Evolutionary conservation across 1,284 basidiomycete genomes (phyloP), one percentile per base, ranked within the genome.

Genomic region (Cerioporus squamosus): DNA sequence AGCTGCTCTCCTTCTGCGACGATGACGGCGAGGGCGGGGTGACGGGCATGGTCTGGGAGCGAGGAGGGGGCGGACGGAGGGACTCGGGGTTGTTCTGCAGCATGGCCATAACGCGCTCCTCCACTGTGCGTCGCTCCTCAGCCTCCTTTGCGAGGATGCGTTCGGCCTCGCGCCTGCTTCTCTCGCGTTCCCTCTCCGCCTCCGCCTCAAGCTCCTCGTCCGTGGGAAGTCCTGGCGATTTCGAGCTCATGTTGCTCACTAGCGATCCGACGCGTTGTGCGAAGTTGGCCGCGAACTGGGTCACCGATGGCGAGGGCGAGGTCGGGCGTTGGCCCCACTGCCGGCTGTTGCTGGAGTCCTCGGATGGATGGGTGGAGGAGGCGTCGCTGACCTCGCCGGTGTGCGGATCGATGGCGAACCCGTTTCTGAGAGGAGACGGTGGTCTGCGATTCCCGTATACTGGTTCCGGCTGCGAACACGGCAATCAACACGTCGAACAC

Each of bases 151-250:
- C 86, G 29, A 93, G 73, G 63, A 93, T 93, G 2, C 77, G 78
- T 69, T 93, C 91, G 0, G 91, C 91, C 71, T 92, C 89, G 31
- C 84, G 77, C 53, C 91, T 76, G 63, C 87, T 90, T 47, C 79
- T 74, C 66, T 92, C 91, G 44, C 90, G 82, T 70, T 92, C 89
- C 33, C 83, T 76, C 59, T 87, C 83, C 10, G 90, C 90, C 60
- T 92, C 87, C 5, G 88, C 90, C 71, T 92, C 90, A 10, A 93
- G 72, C 67, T 93, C 88, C 0, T 87, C 88, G 68, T 91, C 89
- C 2, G 85, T 84, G 2, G 82, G 87, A 59, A 88, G 76, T 20
- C 69, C 67, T 18, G 77, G 74, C 3, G 82, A 78, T 43, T 77
- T 75, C 12, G 83, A 77, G 40, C 71, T 70, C 51, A 81, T 77